Conservation (phyloP, 2,329 filamentous ascomycete genomes). For the Microdochium nivale region DNA sequence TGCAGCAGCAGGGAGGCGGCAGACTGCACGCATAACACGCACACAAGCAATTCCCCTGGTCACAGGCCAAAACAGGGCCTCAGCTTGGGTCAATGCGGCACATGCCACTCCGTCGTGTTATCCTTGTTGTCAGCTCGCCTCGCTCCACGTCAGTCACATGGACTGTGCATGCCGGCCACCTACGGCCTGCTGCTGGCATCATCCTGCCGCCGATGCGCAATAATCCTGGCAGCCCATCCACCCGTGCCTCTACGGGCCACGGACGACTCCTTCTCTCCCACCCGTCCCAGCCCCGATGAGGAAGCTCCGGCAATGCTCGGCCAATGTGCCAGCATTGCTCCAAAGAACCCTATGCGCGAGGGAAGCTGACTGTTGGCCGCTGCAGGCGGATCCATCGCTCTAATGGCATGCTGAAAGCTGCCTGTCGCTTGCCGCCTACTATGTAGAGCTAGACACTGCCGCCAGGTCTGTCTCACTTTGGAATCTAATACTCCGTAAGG, state of each 20-base stretch:
- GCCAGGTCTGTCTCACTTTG: too few relatives aligned
- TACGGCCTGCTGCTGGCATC: background rate
- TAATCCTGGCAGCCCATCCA: background rate
- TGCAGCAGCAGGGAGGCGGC: too few relatives aligned
- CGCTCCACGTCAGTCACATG: background rate
- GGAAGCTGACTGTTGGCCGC: background rate
- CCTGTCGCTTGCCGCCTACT: too few relatives aligned
- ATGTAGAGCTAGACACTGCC: too few relatives aligned
- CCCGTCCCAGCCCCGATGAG: background rate
- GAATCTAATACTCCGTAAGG: too few relatives aligned
- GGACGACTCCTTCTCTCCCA: background rate
- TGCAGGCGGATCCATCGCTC: background rate
- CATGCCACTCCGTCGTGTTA: background rate
- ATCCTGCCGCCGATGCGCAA: background rate
- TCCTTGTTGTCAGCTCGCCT: background rate
- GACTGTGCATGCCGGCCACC: background rate
- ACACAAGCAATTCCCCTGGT: background rate
- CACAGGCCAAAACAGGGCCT: background rate
- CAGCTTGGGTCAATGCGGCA: background rate
- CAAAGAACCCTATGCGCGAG: background rate
- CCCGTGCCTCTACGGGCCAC: background rate
- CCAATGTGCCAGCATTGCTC: too few relatives aligned
- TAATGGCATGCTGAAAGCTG: background rate
- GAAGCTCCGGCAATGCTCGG: background rate
- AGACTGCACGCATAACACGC: too few relatives aligned